Evolutionary conservation across 331 rosid species (phyloP), one percentile per base, ranked within the genome.

Genomic region (Prunus yedoensis): DNA sequence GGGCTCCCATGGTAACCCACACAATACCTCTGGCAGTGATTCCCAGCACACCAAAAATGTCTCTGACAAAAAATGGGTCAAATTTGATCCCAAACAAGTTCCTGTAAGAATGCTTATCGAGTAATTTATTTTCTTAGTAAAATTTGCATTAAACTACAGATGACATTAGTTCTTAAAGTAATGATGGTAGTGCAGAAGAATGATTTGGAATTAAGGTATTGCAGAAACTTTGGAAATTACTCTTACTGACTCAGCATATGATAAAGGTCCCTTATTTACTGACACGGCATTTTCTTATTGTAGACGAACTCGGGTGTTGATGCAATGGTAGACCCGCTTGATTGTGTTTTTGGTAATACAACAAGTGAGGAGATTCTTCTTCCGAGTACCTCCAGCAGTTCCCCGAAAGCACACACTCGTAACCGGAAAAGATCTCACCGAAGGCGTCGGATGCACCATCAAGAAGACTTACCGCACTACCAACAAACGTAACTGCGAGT

Each of bases 381-480:
- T 61, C 83, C 86, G 0, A 60, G 12, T 78, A 11, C 81, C 58
- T 78, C 93, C 25, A 81, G 69, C 49, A 77, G 83, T 32, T 75
- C 87, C 54, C 74, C 84, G 14, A 86, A 75, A 77, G 27, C 30
- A 14, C 87, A 74, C 52, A 69, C 73, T 71, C 88, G 86, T 68
- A 59, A 72, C 71, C 89, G 79, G 41, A 90, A 74, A 85, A 84
- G 96, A 89, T 79, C 83, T 78, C 91, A 82, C 70, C 92, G 93
- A 2, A 89, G 85, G 83, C 97, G 83, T 77, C 83, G 88, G 69
- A 80, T 83, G 79, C 93, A 74, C 50, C 85, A 79, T 45, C 86
- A 73, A 45, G 87, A 86, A 7, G 85, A 14, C 16, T 74, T 41
- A 64, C 52, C 82, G 49, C 67, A 79, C 66, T 43, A 80, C 15